Base-by-base conservation (phyloP, 768 basidiomycete species). In the Pleurotus salmoneostramineus region DNA sequence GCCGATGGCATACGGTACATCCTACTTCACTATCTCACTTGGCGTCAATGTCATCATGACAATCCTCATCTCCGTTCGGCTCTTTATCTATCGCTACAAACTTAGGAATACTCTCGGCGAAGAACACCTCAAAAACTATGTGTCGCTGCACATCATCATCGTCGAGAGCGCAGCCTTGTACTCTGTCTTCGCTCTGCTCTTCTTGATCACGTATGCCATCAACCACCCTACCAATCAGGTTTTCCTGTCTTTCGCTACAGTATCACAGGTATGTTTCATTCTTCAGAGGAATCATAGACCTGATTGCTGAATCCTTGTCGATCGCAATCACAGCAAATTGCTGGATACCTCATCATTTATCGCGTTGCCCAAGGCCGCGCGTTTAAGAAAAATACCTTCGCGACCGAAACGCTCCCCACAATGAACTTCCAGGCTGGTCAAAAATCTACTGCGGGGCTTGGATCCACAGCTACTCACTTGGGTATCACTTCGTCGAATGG, bases 161-260 rank as follows among this genome's bases (percentile, higher is more conserved):
- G 60, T 81, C 51, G 79, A 81, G 60, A 76, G 73, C 3, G 80
- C 79, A 0, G 74, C 77, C 3, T 63, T 79, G 5, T 80, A 79
- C 58, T 75, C 76, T 1, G 61, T 72, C 42, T 72, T 72, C 58
- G 70, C 77, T 5, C 17, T 78, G n/a, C 57, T 74, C 5, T 73
- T 79, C 61, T 71, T 80, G 50, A 62, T 77, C 17, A 68, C 75
- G 0, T 81, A 78, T 60, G 72, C 74, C 3, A 37, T 72, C 17
- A 67, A 69, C 56, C 68, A 77, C 58, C 75, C 79, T 3, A 69
- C 71, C 12, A 73, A 74, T 48, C 75, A 77, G 31, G 61, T 77
- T 5, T 74, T 77, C 62, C 67, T 77, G 27, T 66, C 60, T 21
- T 56, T 72, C 6, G 69, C 71, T 8, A 71, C 73, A 6, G 63